Evolutionary conservation across 768 basidiomycete species (phyloP), one percentile per base, ranked within the genome.

Genomic region (Suillus plorans): DNA sequence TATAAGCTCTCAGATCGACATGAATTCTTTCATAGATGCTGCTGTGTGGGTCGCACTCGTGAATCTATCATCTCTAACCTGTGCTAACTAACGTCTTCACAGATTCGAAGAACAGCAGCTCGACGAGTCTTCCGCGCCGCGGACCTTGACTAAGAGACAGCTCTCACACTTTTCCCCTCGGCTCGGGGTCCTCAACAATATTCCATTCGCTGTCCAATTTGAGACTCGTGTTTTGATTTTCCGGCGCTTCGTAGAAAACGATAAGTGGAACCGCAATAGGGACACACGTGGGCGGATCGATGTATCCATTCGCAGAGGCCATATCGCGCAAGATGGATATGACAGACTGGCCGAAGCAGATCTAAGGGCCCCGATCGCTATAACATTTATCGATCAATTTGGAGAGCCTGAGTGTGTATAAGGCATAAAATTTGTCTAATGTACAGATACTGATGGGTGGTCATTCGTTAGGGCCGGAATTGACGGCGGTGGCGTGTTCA

Each of bases 401-500:
- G 94, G 92, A 36, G 83, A 89, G 67, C 86, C 86, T 69, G 93
- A 97, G 93, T 95, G 71, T 76, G 90, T 80, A 13, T 37, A 42
- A 16, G 63, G 57, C 34, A 59, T 36, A 9, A 37, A 7, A 55
- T n/a, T 41, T 52, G 20, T 9, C 31, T 5, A 20, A 20, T 18
- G 22, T 13, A n/a, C 9, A 22, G 49, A 34, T 60, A 14, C 57
- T 72, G 16, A 74, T 50, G 10, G 13, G 8, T 39, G 37, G 2
- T 2, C 22, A 14, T 55, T 53, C 3, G 52, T 18, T 14, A 92
- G 91, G 74, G 88, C 90, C 20, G 97, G 96, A 0, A 97, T 99
- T 39, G 97, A 98, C 68, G 96, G 97, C 2, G 96, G 97, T 3
- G 97, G 97, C 0, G 89, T 99, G 5, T 99, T 97, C 82, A 99